These are phyloP conservation scores for Chaetomiaceae sp. DNA, from an alignment of 2,329 filamentous ascomycete genomes.

Conservation along the genomic window DNA sequence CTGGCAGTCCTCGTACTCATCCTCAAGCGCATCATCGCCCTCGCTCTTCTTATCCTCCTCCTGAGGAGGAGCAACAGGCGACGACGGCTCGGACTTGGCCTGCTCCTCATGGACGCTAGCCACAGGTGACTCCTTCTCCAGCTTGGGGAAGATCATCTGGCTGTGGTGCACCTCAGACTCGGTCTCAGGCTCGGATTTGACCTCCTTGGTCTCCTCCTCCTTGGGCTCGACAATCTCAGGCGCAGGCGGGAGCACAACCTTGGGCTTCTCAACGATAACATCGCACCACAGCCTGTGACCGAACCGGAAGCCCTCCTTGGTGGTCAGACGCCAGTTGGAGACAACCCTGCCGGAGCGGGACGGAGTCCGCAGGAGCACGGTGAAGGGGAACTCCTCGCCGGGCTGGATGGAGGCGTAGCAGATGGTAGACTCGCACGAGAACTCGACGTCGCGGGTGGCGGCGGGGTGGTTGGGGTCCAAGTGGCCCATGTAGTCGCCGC, in stretches of 20 bases:
- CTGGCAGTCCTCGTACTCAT: slow-evolving; percentile 67
- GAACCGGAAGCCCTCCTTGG: slow-evolving; percentile 74
- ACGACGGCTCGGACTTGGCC: slow-evolving; percentile 41
- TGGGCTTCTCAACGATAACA: slow-evolving; percentile 59
- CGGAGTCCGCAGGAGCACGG: slow-evolving; percentile 78
- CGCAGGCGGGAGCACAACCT: slow-evolving; percentile 28
- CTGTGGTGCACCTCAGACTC: slow-evolving; percentile 38
- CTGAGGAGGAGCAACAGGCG: slow-evolving; percentile 32
- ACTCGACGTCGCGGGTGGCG: slow-evolving; percentile 70
- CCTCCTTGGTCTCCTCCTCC: too few relatives aligned
- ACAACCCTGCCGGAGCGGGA: slow-evolving; percentile 71
- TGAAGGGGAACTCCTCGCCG: slow-evolving; percentile 75
- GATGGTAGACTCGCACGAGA: slow-evolving; percentile 77
- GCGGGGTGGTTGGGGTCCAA: slow-evolving; percentile 75
- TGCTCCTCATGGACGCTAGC: slow-evolving; percentile 69
- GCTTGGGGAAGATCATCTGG: slow-evolving; percentile 93
- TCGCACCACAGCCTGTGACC: slow-evolving; percentile 96
- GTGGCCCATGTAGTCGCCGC: slow-evolving; percentile 94
- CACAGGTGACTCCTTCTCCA: slow-evolving; percentile 87
- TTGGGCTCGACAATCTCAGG: slow-evolving; percentile 20
- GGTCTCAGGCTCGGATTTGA: slow-evolving; percentile 43
- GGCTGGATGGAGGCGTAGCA: slow-evolving; percentile 65
- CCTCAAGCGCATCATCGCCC: slow-evolving; percentile 57
- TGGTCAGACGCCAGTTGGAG: slow-evolving; percentile 94
- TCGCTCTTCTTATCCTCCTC: slow-evolving; percentile 52